Percentiles rank a stretch among this genome's conserved stretches.
Evolutionary conservation across 345 rosid species (phyloP).

Genomic region (Arabidopsis suecica): DNA sequence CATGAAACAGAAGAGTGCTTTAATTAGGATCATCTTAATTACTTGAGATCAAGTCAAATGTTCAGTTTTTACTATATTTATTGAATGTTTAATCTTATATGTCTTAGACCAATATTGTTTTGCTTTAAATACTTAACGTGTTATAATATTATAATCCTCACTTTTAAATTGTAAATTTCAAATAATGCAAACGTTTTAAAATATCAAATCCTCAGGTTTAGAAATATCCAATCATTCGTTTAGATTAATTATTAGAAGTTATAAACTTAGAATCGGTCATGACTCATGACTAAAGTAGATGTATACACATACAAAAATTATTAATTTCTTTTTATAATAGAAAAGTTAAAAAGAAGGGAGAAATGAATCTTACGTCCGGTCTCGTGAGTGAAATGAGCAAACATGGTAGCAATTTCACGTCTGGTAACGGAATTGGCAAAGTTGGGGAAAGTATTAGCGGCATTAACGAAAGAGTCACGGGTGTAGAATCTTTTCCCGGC

Average conservation of each 20-base stretch:
- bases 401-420: slow-evolving; percentile 61
- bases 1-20: not conserved
- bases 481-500: slow-evolving; percentile 59
- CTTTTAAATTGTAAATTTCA: not conserved
- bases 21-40: not conserved
- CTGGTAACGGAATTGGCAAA: slow-evolving; percentile 39
- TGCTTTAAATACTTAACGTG: not conserved
- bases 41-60: not conserved
- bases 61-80: not conserved
- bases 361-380: slow-evolving; percentile 52
- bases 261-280: not conserved
- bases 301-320: not conserved
- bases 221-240: not conserved
- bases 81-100: not conserved
- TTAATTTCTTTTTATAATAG: not conserved
- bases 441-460: slow-evolving; percentile 38
- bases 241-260: not conserved
- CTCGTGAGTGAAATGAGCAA: slow-evolving; percentile 59
- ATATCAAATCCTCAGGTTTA: not conserved
- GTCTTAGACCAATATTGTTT: not conserved
- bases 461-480: slow-evolving; percentile 43
- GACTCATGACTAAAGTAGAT: not conserved
- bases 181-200: not conserved
- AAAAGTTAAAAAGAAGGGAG: not conserved
- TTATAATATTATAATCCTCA: not conserved